A percentile compares a stretch with the other conserved stretches of the same genome.
Evolutionary conservation across 1,139 yeast species (phyloP).

Genomic region (Yamadazyma diospyri): DNA sequence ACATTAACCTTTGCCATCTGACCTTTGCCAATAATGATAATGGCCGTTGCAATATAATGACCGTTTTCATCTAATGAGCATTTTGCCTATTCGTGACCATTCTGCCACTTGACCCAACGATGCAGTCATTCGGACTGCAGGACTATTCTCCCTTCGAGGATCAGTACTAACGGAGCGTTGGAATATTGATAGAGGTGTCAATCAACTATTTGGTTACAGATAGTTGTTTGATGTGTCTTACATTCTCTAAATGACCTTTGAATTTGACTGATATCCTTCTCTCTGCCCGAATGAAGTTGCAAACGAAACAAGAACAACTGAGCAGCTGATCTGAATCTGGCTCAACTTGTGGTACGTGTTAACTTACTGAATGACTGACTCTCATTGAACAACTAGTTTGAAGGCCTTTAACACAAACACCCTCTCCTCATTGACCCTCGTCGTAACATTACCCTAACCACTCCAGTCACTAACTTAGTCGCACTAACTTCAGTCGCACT

Average conservation of each 20-base stretch:
- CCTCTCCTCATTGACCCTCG: too few relatives aligned
- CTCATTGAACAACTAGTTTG: too few relatives aligned
- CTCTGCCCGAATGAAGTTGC: too few relatives aligned
- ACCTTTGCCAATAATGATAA: too few relatives aligned
- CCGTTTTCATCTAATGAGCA: too few relatives aligned
- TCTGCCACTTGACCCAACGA: constrained; percentile 39
- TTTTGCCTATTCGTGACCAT: too few relatives aligned
- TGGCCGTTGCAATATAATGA: too few relatives aligned
- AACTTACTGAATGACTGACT: too few relatives aligned
- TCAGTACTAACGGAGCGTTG: constrained; percentile 68
- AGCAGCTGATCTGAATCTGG: not conserved
- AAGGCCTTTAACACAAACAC: too few relatives aligned
- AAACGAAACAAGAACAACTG: too few relatives aligned
- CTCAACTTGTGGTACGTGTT: not conserved
- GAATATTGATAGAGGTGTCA: constrained; percentile 25
- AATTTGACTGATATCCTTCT: too few relatives aligned
- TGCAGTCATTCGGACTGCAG: constrained; percentile 61
- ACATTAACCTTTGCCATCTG: not conserved
- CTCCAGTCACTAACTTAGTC: not conserved
- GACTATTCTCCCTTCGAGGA: constrained; percentile 26
- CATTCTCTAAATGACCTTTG: not conserved
- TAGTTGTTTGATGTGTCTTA: not conserved
- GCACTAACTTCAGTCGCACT: not conserved
- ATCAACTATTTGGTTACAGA: constrained; percentile 3
- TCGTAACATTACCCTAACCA: not conserved